phyloP scores from a whole-genome alignment of 2,329 filamentous ascomycete species.

The Remersonia thermophila region DNA sequence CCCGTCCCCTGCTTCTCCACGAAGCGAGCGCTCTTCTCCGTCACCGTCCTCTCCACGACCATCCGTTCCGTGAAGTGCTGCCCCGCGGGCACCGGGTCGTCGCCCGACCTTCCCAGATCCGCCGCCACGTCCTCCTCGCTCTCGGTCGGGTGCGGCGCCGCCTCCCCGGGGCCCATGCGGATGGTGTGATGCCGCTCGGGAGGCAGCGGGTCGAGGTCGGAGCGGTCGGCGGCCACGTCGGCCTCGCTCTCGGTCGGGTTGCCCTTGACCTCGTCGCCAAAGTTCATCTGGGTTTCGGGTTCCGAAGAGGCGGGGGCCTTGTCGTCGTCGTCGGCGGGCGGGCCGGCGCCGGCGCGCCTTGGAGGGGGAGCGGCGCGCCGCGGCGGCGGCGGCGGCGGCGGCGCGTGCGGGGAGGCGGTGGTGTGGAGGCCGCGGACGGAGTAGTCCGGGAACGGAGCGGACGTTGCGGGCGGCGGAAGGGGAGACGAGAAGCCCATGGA shows the following conservation, averaged over 20 bases:
- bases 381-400: neutral
- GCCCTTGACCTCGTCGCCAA: constrained; percentile 14
- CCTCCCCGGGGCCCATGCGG: constrained; percentile 10
- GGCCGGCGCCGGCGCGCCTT: too few relatives aligned
- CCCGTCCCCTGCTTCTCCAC: too few relatives aligned
- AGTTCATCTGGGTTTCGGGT: too few relatives aligned
- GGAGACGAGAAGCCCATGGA: too few relatives aligned
- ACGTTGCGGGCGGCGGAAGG: neutral
- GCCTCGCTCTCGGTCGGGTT: constrained; percentile 18
- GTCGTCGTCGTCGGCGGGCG: too few relatives aligned
- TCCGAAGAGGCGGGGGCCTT: too few relatives aligned
- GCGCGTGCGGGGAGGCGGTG: too few relatives aligned
- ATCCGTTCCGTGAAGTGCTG: too few relatives aligned
- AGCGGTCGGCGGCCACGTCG: constrained; percentile 16
- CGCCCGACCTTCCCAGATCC: constrained; percentile 1
- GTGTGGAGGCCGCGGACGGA: neutral
- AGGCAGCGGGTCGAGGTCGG: constrained; percentile 15
- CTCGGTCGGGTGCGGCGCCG: constrained; percentile 11
- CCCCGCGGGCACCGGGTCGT: constrained; percentile 2
- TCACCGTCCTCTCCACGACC: neutral
- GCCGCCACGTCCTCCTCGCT: constrained; percentile 13
- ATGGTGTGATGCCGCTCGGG: constrained; percentile 12
- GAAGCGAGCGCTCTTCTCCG: neutral
- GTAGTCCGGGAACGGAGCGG: too few relatives aligned
- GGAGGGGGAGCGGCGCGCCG: neutral